A percentile compares a stretch with the other conserved stretches of the same genome.
phyloP scores from a whole-genome alignment of 345 rosid species.

The Dipteronia dyeriana region DNA sequence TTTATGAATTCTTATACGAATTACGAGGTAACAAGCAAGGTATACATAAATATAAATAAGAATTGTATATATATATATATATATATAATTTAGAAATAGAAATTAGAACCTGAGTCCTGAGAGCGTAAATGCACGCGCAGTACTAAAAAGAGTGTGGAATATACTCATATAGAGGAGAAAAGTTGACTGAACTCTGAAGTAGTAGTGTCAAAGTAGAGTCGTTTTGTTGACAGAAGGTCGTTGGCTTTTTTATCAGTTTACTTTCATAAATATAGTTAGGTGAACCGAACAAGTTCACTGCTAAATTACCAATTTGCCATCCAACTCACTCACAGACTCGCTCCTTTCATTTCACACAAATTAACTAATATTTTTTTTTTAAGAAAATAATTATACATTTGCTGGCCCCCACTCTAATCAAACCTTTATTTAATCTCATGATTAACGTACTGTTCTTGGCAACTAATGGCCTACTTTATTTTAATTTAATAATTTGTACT shows the following conservation, averaged over 20 bases:
- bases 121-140: neutral
- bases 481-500: too few relatives aligned
- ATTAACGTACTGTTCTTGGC: neutral
- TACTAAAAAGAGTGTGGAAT: neutral
- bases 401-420: neutral
- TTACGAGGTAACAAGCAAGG: too few relatives aligned
- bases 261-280: slow-evolving; percentile 14
- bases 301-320: neutral
- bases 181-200: too few relatives aligned
- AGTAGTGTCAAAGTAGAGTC: neutral
- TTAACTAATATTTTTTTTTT: neutral
- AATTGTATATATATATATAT: too few relatives aligned
- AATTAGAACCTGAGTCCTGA: neutral
- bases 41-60: too few relatives aligned
- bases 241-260: slow-evolving; percentile 13
- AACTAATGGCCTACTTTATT: too few relatives aligned
- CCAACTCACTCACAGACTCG: slow-evolving; percentile 7
- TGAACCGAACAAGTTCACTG: neutral
- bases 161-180: too few relatives aligned
- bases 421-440: neutral
- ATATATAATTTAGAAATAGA: neutral
- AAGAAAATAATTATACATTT: too few relatives aligned
- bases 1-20: too few relatives aligned
- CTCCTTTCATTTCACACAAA: neutral
- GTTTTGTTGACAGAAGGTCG: slow-evolving; percentile 15